phyloP scores from a whole-genome alignment of 1,284 basidiomycete species.

The Naganishia sp. region DNA sequence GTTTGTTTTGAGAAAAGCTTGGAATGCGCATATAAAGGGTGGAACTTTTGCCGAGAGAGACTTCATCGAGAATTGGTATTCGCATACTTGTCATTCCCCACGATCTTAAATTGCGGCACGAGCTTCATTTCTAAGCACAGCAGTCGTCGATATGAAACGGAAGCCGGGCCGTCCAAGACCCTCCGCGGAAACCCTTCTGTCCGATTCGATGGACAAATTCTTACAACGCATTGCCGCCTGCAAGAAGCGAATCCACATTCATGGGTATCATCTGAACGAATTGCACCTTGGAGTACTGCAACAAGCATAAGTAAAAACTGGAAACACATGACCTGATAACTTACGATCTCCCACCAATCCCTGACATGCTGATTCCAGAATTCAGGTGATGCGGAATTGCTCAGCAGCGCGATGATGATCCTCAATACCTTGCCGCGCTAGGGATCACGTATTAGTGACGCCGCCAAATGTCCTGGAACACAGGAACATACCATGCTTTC shows the following conservation, averaged over 20 bases:
- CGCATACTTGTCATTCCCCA: no score
- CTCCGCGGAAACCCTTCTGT: no score
- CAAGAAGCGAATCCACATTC: slow-evolving; percentile 19
- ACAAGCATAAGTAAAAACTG: neutral
- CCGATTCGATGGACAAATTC: no score
- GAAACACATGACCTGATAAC: slow-evolving; percentile 8
- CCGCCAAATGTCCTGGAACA: neutral
- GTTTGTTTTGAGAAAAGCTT: no score
- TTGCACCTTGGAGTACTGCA: slow-evolving; percentile 49
- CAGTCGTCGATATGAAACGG: no score
- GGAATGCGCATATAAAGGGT: no score
- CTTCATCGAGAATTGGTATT: no score
- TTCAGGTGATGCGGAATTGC: slow-evolving; percentile 40
- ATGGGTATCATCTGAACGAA: slow-evolving; percentile 53
- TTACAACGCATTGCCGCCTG: slow-evolving; percentile 2
- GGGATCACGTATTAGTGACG: neutral
- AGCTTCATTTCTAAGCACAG: no score
- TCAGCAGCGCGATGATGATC: slow-evolving; percentile 51
- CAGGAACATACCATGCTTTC: slow-evolving; percentile 43
- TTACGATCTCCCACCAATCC: slow-evolving; percentile 54
- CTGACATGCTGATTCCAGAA: slow-evolving; percentile 48
- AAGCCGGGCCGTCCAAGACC: no score
- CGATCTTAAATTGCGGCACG: no score
- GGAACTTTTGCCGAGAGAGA: no score
- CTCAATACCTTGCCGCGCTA: slow-evolving; percentile 51